phyloP scores from a whole-genome alignment of 192 early-diverging fungal genomes.

The Linderina pennispora region DNA sequence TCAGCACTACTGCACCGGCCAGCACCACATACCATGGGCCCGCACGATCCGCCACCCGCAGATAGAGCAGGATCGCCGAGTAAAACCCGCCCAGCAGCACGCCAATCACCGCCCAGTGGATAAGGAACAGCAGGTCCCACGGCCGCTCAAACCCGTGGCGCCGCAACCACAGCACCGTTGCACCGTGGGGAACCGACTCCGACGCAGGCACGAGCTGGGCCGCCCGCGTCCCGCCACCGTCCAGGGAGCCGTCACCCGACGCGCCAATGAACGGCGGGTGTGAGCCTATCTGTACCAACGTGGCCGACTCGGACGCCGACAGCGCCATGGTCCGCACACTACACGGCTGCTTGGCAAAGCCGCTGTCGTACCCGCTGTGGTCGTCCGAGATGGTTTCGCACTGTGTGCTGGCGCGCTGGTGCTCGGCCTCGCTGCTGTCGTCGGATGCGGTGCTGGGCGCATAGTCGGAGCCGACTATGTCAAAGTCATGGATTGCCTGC shows the following conservation, averaged over 20 bases:
- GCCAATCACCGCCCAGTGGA: slow-evolving; percentile 25
- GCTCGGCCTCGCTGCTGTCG: slow-evolving; percentile 3
- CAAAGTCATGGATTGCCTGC: slow-evolving; percentile 31
- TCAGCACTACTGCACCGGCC: slow-evolving; percentile 6
- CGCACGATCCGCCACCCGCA: slow-evolving; percentile 3
- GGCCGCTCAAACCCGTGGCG: slow-evolving; percentile 38
- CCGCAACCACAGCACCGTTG: slow-evolving; percentile 35
- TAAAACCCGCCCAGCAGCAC: slow-evolving; percentile 9
- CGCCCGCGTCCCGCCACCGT: not conserved
- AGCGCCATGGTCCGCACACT: slow-evolving; percentile 15
- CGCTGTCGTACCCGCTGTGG: not conserved
- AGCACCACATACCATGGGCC: slow-evolving; percentile 12
- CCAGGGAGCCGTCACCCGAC: not conserved
- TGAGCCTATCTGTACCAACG: too few relatives aligned
- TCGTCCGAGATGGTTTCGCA: not conserved
- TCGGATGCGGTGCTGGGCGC: too few relatives aligned
- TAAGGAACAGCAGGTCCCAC: slow-evolving; percentile 39
- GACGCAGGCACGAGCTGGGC: slow-evolving; percentile 16
- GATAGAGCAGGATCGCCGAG: slow-evolving; percentile 15
- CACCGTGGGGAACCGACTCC: slow-evolving; percentile 26
- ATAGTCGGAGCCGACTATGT: too few relatives aligned
- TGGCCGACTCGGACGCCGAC: slow-evolving; percentile 28
- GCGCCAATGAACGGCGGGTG: too few relatives aligned
- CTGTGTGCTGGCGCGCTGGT: not conserved
- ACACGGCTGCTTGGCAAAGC: slow-evolving; percentile 1